Percentiles rank a stretch among this genome's conserved stretches.
Conservation (phyloP, 140 eudicot genomes). For the Bidens hawaiensis region DNA sequence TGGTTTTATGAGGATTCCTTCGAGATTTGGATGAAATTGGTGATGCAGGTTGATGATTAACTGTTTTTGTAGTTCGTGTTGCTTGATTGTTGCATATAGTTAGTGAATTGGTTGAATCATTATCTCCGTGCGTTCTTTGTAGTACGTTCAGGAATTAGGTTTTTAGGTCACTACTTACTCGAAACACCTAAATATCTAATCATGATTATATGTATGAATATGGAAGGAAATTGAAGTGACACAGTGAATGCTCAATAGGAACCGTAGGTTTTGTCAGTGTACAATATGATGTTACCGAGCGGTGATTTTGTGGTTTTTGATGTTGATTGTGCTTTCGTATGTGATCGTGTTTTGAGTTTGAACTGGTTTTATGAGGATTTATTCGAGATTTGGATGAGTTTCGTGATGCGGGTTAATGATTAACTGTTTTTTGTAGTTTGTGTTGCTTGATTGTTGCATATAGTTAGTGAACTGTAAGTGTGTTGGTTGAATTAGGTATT, state of each 20-base stretch:
- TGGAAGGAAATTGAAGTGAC: too few species aligned
- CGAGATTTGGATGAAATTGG: neutral
- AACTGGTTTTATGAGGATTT: constrained; percentile 19
- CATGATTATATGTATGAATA: too few species aligned
- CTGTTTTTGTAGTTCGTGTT: neutral
- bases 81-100: neutral
- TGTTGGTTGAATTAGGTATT: neutral
- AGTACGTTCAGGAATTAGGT: too few species aligned
- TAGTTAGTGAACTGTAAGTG: neutral
- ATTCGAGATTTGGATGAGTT: neutral
- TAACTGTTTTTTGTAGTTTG: too few species aligned
- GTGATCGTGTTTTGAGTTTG: neutral
- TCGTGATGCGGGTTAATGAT: neutral
- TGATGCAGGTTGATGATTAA: constrained; percentile 10
- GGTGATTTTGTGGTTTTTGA: neutral
- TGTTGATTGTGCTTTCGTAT: constrained; percentile 3
- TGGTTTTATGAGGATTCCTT: constrained; percentile 13
- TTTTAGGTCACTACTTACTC: too few species aligned
- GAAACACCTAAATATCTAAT: too few species aligned
- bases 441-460: neutral
- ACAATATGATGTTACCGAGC: neutral
- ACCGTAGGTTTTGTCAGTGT: too few species aligned
- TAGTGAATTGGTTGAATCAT: neutral
- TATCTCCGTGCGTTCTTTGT: neutral
- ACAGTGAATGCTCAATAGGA: too few species aligned